Conservation (phyloP, 257 asterid species). For the Rubia yunnanensis region DNA sequence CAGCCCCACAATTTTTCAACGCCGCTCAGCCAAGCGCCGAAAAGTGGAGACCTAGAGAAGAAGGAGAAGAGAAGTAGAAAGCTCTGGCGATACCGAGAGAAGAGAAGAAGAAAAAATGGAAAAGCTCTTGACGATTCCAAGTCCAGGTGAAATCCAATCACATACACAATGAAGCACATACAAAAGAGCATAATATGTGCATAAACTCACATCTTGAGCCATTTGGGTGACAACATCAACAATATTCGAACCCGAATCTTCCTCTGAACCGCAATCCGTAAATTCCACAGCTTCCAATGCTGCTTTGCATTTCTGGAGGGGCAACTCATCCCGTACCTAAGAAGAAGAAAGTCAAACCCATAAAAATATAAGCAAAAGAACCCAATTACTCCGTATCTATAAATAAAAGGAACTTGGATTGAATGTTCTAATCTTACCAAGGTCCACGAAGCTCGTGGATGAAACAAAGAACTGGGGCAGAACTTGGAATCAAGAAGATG, state of each 20-base stretch:
- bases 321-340: constrained; percentile 91
- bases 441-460: constrained; percentile 70
- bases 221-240: constrained; percentile 91
- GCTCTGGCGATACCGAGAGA: too few relatives aligned
- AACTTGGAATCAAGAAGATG: too few relatives aligned
- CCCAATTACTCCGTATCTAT: background rate
- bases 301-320: constrained; percentile 71
- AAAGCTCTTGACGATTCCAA: too few relatives aligned
- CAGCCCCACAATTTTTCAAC: too few relatives aligned
- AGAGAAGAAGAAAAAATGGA: too few relatives aligned
- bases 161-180: background rate
- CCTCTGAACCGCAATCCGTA: constrained; percentile 55
- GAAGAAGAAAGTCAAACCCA: constrained; percentile 2
- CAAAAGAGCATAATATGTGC: background rate
- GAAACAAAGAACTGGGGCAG: constrained; percentile 64
- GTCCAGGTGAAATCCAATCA: background rate
- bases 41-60: too few relatives aligned
- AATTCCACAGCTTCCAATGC: constrained; percentile 91
- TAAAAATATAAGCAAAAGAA: background rate
- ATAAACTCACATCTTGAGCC: constrained; percentile 85
- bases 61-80: too few relatives aligned
- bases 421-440: constrained; percentile 35
- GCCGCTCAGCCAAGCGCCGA: too few relatives aligned
- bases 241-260: constrained; percentile 79
- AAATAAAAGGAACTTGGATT: background rate